Base-by-base conservation (phyloP, 129 eudicot genomes). In the Kitagawia praeruptora region DNA sequence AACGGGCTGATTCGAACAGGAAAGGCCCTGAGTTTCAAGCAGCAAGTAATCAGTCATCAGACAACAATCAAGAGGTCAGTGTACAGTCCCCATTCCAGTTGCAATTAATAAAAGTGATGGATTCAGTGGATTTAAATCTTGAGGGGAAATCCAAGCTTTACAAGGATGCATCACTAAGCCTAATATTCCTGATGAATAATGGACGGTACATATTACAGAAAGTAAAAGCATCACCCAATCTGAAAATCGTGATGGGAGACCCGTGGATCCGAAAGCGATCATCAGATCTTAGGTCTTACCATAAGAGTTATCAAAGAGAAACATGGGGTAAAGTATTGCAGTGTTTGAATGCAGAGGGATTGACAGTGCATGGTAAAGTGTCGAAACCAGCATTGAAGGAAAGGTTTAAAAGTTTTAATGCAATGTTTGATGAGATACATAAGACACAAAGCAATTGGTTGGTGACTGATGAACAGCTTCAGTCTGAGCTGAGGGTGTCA, bases 401-500 rank as follows among this genome's bases (percentile, higher is more conserved):
- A 77, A 79, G 90, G 46, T 93, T 93, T 88, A 93, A 90, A 87
- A 93, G 89, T 40, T 93, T 93, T 75, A 93, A 90, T 58, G 83
- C 89, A 0, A 81, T 88, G 96, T 93, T 93, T 23, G 96, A 93
- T 67, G 98, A 93, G 63, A 93, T 93, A 56, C 87, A 85, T 77
- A 87, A 83, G 83, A 83, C 93, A 3, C 98, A 90, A 77, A 82
- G 84, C 28, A 69, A 84, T 10, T 91, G 98, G 98, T 88, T 93
- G 51, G 88, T 93, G 40, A 84, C 91, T 31, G 98, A 93, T 27
- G 98, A 89, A 77, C 98, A 93, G 82, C 89, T 93, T 34, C 96
- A 89, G 79, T 93, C 98, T 37, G 98, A 93, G 83, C 84, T 93
- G 7, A 79, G 98, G 82, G 98, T 93, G 40, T 93, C 98, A 1